Percentiles rank a stretch among this genome's conserved stretches.
Conservation (phyloP, 345 rosid genomes). For the Viola odorata region DNA sequence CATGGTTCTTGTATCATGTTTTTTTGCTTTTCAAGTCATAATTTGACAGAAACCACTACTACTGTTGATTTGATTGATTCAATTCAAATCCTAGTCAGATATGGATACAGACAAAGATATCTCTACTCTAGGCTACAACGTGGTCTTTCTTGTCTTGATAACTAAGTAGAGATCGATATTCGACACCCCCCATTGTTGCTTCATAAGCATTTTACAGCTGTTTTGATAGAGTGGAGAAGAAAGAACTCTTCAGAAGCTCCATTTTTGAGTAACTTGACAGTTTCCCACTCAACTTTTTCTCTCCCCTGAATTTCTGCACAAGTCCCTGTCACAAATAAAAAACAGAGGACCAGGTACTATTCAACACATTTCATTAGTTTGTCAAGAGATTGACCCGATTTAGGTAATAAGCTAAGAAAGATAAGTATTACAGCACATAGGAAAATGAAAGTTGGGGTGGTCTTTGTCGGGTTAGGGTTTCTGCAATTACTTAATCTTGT, state of each 20-base stretch:
- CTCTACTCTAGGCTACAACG: conserved; percentile 17
- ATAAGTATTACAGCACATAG: conserved; percentile 20
- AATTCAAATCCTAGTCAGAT: neutral
- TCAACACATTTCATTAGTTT: neutral
- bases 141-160: conserved; percentile 28
- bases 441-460: conserved; percentile 21
- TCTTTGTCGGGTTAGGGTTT: neutral
- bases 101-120: neutral
- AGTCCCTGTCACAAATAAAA: conserved; percentile 5
- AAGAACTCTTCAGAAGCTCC: conserved; percentile 5
- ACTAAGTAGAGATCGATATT: conserved; percentile 17
- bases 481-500: neutral
- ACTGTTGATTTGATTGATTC: neutral
- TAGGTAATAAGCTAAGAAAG: conserved; percentile 9
- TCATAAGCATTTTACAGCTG: conserved; percentile 19
- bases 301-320: conserved; percentile 12
- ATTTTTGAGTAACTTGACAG: conserved; percentile 20
- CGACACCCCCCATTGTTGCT: conserved; percentile 5
- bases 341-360: neutral
- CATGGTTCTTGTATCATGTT: conserved; percentile 15
- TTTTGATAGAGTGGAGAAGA: neutral
- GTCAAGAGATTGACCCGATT: conserved; percentile 19
- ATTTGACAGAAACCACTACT: neutral
- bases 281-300: conserved; percentile 8
- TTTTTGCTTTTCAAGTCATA: conserved; percentile 10